Evolutionary conservation across 306 rosid species (phyloP).

Genomic region (Quercus bicolor): DNA sequence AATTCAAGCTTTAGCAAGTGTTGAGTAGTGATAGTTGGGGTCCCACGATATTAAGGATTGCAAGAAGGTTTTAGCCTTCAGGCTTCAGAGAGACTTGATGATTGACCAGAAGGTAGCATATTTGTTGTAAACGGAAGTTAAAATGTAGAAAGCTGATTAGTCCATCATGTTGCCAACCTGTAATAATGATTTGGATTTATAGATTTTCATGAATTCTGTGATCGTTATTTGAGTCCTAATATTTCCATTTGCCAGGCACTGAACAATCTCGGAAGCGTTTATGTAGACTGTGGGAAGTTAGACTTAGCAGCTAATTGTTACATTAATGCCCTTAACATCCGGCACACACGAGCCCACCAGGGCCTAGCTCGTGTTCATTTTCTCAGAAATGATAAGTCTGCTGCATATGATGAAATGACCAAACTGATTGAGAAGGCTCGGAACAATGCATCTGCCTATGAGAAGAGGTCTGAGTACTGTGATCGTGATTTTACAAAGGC

Average conservation of each 20-base stretch:
- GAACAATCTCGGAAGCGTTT: constrained; percentile 93
- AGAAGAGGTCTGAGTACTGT: constrained; percentile 89
- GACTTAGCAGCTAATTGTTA: constrained; percentile 87
- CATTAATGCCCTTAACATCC: constrained; percentile 77
- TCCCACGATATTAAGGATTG: neutral
- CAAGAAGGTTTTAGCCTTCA: neutral
- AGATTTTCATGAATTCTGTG: neutral
- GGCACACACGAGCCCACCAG: constrained; percentile 92
- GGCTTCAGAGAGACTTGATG: neutral
- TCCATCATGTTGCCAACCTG: neutral
- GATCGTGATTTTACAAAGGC: constrained; percentile 75
- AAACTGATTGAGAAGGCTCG: constrained; percentile 68
- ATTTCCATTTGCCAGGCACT: constrained; percentile 55
- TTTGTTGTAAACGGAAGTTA: neutral
- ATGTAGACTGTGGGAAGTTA: constrained; percentile 67
- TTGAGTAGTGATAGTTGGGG: neutral
- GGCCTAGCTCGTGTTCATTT: constrained; percentile 93
- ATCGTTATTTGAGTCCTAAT: constrained; percentile 16
- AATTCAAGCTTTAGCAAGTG: neutral
- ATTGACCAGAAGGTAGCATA: neutral
- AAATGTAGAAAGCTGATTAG: neutral
- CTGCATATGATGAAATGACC: constrained; percentile 86
- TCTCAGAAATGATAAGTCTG: constrained; percentile 55
- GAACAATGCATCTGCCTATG: constrained; percentile 81
- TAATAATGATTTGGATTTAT: neutral